Evolutionary conservation across 2,329 filamentous ascomycete species (phyloP).

Genomic region (Monosporascus sp.): DNA sequence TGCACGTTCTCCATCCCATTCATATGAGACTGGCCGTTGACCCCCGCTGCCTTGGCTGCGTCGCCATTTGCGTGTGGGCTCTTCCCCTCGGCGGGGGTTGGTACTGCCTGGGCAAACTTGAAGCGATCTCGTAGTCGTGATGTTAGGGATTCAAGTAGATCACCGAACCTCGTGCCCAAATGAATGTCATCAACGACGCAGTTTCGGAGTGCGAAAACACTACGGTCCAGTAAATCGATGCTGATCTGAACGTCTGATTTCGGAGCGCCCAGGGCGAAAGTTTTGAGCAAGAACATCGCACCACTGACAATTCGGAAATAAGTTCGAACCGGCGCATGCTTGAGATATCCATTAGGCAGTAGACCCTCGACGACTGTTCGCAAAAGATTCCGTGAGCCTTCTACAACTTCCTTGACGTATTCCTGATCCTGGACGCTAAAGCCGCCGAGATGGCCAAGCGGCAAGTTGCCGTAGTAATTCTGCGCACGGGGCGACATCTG

Average conservation of each 20-base stretch:
- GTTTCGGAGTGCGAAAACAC: slow-evolving; percentile 67
- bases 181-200: slow-evolving; percentile 84
- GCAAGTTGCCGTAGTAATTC: slow-evolving; percentile 59
- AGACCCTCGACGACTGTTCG: slow-evolving; percentile 72
- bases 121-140: slow-evolving; percentile 69
- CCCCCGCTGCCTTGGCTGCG: slow-evolving; percentile 17
- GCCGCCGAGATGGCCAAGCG: slow-evolving; percentile 58
- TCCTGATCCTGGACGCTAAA: slow-evolving; percentile 64
- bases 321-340: slow-evolving; percentile 76
- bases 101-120: slow-evolving; percentile 55
- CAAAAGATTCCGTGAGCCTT: slow-evolving; percentile 71
- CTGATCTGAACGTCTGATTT: slow-evolving; percentile 73
- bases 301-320: slow-evolving; percentile 85
- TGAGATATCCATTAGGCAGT: slow-evolving; percentile 68
- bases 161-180: slow-evolving; percentile 76
- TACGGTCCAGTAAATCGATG: slow-evolving; percentile 68
- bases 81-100: slow-evolving; percentile 34
- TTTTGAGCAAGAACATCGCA: slow-evolving; percentile 80
- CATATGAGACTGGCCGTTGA: slow-evolving; percentile 24
- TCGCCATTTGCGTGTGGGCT: slow-evolving; percentile 33
- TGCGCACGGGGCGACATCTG: slow-evolving; percentile 59
- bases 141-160: slow-evolving; percentile 74
- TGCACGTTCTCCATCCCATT: slow-evolving; percentile 23
- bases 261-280: slow-evolving; percentile 74
- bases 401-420: slow-evolving; percentile 71